phyloP scores from a whole-genome alignment of 2,329 filamentous ascomycete species.

The Diplodia intermedia region DNA sequence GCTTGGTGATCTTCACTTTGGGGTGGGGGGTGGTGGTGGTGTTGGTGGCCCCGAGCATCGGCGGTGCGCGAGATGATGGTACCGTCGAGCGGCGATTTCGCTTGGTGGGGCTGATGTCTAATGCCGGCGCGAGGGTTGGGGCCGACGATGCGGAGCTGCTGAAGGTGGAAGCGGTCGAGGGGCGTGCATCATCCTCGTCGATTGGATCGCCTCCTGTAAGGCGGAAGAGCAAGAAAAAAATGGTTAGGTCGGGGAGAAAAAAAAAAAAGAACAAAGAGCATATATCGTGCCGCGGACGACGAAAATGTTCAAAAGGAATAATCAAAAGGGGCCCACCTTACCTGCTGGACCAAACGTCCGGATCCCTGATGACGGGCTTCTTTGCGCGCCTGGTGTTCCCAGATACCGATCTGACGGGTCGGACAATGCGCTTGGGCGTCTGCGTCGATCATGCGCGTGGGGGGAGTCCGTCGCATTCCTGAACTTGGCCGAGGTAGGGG shows the following conservation, averaged over 20 bases:
- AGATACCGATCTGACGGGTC: conserved; percentile 46
- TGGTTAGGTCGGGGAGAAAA: neutral
- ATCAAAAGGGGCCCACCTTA: conserved; percentile 2
- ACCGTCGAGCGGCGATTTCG: conserved; percentile 48
- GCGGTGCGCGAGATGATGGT: conserved; percentile 43
- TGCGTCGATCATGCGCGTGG: conserved; percentile 33
- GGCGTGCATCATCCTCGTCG: conserved; percentile 41
- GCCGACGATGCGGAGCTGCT: conserved; percentile 37
- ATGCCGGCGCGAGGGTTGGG: conserved; percentile 44
- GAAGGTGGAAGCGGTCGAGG: conserved; percentile 42
- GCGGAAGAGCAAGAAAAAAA: neutral
- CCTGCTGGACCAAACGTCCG: conserved; percentile 23
- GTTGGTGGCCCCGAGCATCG: conserved; percentile 39
- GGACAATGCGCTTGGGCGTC: conserved; percentile 47
- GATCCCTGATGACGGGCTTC: conserved; percentile 11
- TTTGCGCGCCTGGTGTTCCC: conserved; percentile 40
- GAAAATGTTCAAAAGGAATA: neutral
- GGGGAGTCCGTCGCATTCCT: conserved; percentile 44
- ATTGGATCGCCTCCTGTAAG: conserved; percentile 34
- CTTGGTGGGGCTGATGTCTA: conserved; percentile 43
- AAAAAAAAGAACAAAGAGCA: too few species aligned
- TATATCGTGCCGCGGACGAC: neutral
- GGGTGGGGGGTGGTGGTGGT: conserved; percentile 31
- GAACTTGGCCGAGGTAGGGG: conserved; percentile 32
- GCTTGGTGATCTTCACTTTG: conserved; percentile 36